Percentiles rank a stretch among this genome's conserved stretches.
These are phyloP conservation scores for Ettlia oleoabundans DNA, from an alignment of 139 green algal genomes.

Conservation along the genomic window DNA sequence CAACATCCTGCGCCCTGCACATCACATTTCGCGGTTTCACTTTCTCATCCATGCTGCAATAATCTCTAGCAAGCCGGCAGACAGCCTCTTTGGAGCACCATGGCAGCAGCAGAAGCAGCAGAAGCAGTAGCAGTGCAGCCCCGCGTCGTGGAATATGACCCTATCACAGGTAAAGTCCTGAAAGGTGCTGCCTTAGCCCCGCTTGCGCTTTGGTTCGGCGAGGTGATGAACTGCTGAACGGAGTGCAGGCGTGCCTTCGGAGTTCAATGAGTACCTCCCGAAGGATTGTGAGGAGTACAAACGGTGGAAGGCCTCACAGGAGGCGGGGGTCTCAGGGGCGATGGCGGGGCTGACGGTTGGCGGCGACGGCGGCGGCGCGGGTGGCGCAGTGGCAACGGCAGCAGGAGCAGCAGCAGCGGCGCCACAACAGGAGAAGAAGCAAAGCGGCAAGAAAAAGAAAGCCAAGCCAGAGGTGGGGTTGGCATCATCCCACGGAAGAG, in stretches of 20 bases:
- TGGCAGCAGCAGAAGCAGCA: slow-evolving; percentile 7
- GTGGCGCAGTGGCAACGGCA: not conserved
- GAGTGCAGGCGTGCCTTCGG: slow-evolving; percentile 53
- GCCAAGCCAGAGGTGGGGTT: slow-evolving; percentile 60
- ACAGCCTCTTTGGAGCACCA: too few species aligned
- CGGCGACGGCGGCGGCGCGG: slow-evolving; percentile 45
- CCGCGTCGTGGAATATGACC: slow-evolving; percentile 78
- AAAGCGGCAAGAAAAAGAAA: slow-evolving; percentile 85
- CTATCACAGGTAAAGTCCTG: slow-evolving; percentile 77
- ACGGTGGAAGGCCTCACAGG: slow-evolving; percentile 77
- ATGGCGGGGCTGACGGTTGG: slow-evolving; percentile 70
- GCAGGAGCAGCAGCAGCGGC: slow-evolving; percentile 2
- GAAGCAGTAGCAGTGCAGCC: slow-evolving; percentile 45
- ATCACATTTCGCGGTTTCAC: too few species aligned
- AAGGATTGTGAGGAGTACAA: slow-evolving; percentile 89
- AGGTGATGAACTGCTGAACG: too few species aligned
- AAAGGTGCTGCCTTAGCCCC: too few species aligned
- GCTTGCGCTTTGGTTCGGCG: too few species aligned
- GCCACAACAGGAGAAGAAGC: slow-evolving; percentile 68
- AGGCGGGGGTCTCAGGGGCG: slow-evolving; percentile 47
- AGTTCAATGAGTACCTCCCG: slow-evolving; percentile 92
- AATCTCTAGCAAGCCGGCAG: too few species aligned
- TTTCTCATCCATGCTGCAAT: too few species aligned
- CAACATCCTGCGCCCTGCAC: too few species aligned
- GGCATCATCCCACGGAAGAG: too few species aligned